These are phyloP conservation scores for Xylaria sp. DNA, from an alignment of 2,329 filamentous ascomycete genomes.

Conservation along the genomic window DNA sequence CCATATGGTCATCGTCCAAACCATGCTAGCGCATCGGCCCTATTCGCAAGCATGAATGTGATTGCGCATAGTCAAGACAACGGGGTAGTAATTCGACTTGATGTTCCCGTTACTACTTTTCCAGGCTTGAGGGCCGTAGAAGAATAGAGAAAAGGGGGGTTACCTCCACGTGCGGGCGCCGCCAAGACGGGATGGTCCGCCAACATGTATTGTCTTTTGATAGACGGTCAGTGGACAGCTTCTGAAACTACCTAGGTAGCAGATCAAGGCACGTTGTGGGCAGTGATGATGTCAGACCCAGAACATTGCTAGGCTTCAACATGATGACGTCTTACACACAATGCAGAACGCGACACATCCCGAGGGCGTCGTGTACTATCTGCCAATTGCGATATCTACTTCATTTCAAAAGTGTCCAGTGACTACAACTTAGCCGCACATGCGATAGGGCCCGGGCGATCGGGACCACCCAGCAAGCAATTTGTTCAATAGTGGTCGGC, in stretches of 20 bases:
- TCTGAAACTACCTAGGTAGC: neutral
- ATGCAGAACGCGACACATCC: neutral
- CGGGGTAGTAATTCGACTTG: neutral
- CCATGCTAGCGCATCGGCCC: neutral
- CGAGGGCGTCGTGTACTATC: too few relatives aligned
- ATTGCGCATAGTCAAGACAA: neutral
- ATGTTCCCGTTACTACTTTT: neutral
- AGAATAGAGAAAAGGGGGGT: neutral
- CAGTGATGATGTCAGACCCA: slow-evolving; percentile 1
- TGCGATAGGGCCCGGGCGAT: too few relatives aligned
- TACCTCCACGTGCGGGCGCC: neutral
- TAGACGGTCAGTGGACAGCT: neutral
- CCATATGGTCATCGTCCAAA: neutral
- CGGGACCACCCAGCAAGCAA: too few relatives aligned
- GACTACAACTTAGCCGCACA: too few relatives aligned
- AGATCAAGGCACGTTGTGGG: neutral
- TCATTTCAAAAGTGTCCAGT: too few relatives aligned
- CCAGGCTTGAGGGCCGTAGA: neutral
- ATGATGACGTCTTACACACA: neutral
- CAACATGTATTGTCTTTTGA: neutral
- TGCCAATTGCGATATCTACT: too few relatives aligned
- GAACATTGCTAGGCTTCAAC: neutral
- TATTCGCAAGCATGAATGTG: neutral
- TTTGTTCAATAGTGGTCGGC: too few relatives aligned
- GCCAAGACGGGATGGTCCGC: neutral